These are phyloP conservation scores for Pseudocercospora vitis DNA, from an alignment of 2,329 filamentous ascomycete species.

Conservation along the genomic window DNA sequence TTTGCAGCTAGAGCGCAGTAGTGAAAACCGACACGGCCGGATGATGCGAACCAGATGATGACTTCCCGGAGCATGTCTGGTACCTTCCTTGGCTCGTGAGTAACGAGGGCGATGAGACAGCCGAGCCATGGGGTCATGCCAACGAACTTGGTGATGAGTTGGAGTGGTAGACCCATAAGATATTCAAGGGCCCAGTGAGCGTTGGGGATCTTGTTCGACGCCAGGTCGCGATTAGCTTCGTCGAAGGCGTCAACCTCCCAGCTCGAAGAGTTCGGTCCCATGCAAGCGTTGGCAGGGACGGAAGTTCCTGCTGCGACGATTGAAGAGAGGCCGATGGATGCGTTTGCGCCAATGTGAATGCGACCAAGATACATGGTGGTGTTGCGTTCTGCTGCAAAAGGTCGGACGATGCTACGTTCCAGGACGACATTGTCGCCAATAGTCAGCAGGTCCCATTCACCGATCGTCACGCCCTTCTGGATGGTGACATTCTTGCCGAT, in stretches of 20 bases:
- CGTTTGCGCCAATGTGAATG: slow-evolving; percentile 52
- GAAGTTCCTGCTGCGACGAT: slow-evolving; percentile 54
- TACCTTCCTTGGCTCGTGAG: slow-evolving; percentile 38
- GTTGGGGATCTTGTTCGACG: slow-evolving; percentile 41
- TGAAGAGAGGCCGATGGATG: slow-evolving; percentile 51
- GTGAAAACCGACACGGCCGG: slow-evolving; percentile 51
- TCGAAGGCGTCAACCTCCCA: slow-evolving; percentile 53
- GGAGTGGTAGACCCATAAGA: slow-evolving; percentile 48
- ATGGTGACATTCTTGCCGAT: slow-evolving; percentile 56
- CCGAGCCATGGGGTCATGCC: slow-evolving; percentile 48
- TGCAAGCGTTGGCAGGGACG: slow-evolving; percentile 52
- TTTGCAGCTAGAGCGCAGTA: slow-evolving; percentile 51
- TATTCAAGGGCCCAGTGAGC: slow-evolving; percentile 49
- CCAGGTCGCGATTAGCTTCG: slow-evolving; percentile 51
- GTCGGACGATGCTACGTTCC: slow-evolving; percentile 51
- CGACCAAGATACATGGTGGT: slow-evolving; percentile 58
- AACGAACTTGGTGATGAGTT: slow-evolving; percentile 43
- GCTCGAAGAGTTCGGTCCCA: slow-evolving; percentile 59
- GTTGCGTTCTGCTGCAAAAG: slow-evolving; percentile 58
- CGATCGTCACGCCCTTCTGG: slow-evolving; percentile 44
- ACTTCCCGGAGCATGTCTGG: slow-evolving; percentile 45
- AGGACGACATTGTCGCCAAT: slow-evolving; percentile 54
- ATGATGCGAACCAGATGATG: slow-evolving; percentile 53
- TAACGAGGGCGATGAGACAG: slow-evolving; percentile 48
- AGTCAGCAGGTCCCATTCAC: slow-evolving; percentile 60